Evolutionary conservation across 345 rosid species (phyloP), one percentile per base, ranked within the genome.

Genomic region (Trapa incisa): DNA sequence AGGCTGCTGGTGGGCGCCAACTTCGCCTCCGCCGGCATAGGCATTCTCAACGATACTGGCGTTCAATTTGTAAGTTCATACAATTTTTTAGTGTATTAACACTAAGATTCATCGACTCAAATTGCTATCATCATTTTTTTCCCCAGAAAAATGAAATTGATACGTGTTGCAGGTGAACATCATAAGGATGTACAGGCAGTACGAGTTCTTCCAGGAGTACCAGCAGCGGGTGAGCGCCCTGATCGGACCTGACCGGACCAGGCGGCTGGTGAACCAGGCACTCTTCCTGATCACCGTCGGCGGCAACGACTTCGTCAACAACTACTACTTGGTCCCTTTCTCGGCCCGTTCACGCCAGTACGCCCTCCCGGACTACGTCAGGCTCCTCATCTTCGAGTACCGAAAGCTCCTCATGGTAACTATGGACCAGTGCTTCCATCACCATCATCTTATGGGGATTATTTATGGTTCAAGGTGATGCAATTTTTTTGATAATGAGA

Each of bases 21-120:
- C 75, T 92, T 89, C 66, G 98, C 98, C 15, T 89, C 98, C 15
- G 98, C 96, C 6, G 92, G 98, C 11, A 83, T 89, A 8, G 97
- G 94, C 37, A 75, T 86, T 70, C 85, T 86, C 17, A 84, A 86
- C 67, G 88, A 86, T 77, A 86, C 91, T 15, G 91, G 88, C 14
- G 16, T 70, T 67, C 91, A 86, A 58, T 86, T 86, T 70, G 91
- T 7, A 53, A 38, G n/a, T 16, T 2, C 36, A 62, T 22, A 22
- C 29, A 22, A 22, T 22, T 22, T 22, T 22, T 22, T 22, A 22
- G 29, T 22, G 29, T 22, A 22, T 22, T 22, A 22, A 22, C 29
- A 22, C 29, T 22, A 22, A 22, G 29, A 22, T 22, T 22, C 29
- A 22, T 22, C 29, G 29, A 22, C 29, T 22, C 29, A 22, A 22